A percentile compares a stretch with the other conserved stretches of the same genome.
Evolutionary conservation across 2,329 filamentous ascomycete species (phyloP).

Genomic region (Plenodomus tracheiphilus): DNA sequence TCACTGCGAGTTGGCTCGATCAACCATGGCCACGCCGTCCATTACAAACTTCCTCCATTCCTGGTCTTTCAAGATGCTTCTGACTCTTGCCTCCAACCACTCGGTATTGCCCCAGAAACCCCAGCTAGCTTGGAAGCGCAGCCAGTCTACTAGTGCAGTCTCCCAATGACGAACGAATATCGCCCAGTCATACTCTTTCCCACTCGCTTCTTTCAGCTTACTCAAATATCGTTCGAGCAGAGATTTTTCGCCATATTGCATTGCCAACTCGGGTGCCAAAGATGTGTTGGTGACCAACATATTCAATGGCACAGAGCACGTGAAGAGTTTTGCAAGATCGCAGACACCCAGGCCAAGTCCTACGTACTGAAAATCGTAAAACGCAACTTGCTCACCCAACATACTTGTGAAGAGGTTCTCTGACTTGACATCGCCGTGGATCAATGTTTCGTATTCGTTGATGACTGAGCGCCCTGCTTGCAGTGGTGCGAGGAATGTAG

Average conservation of each 20-base stretch:
- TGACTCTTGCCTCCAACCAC: slow-evolving; percentile 39
- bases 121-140: slow-evolving; percentile 50
- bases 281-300: slow-evolving; percentile 50
- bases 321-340: slow-evolving; percentile 69
- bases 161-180: slow-evolving; percentile 65
- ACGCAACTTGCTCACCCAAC: slow-evolving; percentile 57
- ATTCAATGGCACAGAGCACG: slow-evolving; percentile 62
- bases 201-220: slow-evolving; percentile 38
- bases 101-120: slow-evolving; percentile 44
- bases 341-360: slow-evolving; percentile 67
- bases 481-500: slow-evolving; percentile 54
- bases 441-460: slow-evolving; percentile 55
- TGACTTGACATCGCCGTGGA: slow-evolving; percentile 72
- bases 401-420: slow-evolving; percentile 66
- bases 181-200: slow-evolving; percentile 57
- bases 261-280: slow-evolving; percentile 48
- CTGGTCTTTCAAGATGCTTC: slow-evolving; percentile 29
- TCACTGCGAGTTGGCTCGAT: too few relatives aligned
- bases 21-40: slow-evolving; percentile 11
- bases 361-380: slow-evolving; percentile 72
- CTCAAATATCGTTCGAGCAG: slow-evolving; percentile 58
- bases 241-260: slow-evolving; percentile 55
- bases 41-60: slow-evolving; percentile 23
- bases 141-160: slow-evolving; percentile 69
- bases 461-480: slow-evolving; percentile 36